phyloP scores from a whole-genome alignment of 2,329 filamentous ascomycete species.

The Didymellaceae sp. region DNA sequence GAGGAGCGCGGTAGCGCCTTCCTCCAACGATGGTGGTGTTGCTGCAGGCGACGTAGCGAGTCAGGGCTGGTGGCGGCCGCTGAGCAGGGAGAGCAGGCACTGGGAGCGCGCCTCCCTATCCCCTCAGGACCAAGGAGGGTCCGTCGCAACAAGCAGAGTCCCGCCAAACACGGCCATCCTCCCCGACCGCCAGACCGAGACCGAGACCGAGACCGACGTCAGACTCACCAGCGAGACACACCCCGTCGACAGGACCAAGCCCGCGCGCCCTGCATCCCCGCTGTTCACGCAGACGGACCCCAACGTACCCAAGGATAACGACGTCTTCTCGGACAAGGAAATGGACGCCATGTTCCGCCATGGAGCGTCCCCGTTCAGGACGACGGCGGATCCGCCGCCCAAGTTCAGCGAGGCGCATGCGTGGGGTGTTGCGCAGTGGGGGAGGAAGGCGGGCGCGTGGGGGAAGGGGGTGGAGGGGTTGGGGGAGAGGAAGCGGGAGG shows the following conservation, averaged over 20 bases:
- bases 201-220: background rate
- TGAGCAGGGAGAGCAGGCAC: conserved; percentile 67
- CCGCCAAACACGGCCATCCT: conserved; percentile 12
- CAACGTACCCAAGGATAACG: conserved; percentile 6
- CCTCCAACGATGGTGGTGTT: background rate
- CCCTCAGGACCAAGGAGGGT: background rate
- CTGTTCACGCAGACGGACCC: background rate
- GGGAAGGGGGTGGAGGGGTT: conserved; percentile 58
- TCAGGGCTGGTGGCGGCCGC: conserved; percentile 69
- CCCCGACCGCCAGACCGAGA: background rate
- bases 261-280: background rate
- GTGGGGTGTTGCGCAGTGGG: conserved; percentile 62
- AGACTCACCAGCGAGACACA: background rate
- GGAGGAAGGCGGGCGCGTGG: conserved; percentile 60
- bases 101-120: conserved; percentile 61
- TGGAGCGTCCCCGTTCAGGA: conserved; percentile 56
- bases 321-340: conserved; percentile 15
- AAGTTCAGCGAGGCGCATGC: conserved; percentile 61
- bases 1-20: conserved; percentile 53
- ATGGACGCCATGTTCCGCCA: conserved; percentile 50
- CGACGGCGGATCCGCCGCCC: conserved; percentile 54
- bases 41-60: background rate
- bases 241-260: conserved; percentile 1
- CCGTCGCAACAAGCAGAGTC: background rate
- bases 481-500: conserved; percentile 45